Base-by-base conservation (phyloP, 345 rosid genomes). In the Citrus mangshanensis region DNA sequence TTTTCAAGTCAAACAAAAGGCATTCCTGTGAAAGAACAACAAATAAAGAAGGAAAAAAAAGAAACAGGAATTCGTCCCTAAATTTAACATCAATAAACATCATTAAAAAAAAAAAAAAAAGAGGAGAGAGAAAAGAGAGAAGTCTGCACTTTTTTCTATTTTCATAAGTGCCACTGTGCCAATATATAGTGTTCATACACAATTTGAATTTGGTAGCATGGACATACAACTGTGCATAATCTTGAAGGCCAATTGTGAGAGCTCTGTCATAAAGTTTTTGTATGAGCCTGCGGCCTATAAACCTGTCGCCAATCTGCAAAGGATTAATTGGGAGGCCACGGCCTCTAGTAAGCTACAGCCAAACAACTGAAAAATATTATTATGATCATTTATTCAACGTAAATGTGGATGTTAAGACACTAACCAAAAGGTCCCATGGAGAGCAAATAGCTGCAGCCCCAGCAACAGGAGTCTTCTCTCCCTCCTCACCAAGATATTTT, bases 341-440 rank as follows among this genome's bases (percentile, higher is more conserved):
- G 62, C 19, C 59, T 51, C 35, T 63, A 55, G 70, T 71, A 34
- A 74, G 40, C 38, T 46, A 54, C 13, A 55, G 4, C 9, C 12
- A 21, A 1, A 32, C 16, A 42, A 14, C 25, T 21, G 14, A 28
- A 22, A 6, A 40, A 60, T 70, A 37, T n/a, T 12, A 60, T n/a
- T 73, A 13, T 16, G 60, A 73, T 73, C 12, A 55, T 22, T 73
- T 73, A 25, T 25, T 69, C 58, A n/a, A 68, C 13, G 32, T 4
- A 9, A 46, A 69, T 61, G 18, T 72, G 18, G 9, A 35, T 5
- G 61, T 42, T 30, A 64, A 68, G 77, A 80, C 21, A 82, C 94
- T 87, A 83, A 95, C 98, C 98, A 95, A 83, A 78, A 95, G 95
- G 86, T 93, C 98, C 97, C 98, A 93, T 18, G 98, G 98, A 79